A percentile compares a stretch with the other conserved stretches of the same genome.
Conservation (phyloP, 164 flowering plant genomes). For the Warburgia ugandensis region DNA sequence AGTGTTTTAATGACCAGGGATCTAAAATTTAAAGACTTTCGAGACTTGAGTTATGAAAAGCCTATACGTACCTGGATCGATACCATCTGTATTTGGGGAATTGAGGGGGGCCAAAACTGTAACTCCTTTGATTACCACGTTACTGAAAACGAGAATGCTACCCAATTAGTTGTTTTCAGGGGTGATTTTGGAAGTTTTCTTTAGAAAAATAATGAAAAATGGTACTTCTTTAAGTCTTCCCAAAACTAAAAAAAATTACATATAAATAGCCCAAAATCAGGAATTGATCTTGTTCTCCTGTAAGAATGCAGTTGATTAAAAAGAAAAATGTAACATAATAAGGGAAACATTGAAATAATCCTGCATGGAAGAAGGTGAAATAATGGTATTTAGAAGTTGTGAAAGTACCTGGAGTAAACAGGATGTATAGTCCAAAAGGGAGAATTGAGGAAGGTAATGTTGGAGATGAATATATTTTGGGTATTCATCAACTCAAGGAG, state of each 20-base stretch:
- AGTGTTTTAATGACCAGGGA: no score
- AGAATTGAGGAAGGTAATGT: conserved; percentile 81
- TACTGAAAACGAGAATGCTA: no score
- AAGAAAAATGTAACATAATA: no score
- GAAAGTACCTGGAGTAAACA: conserved; percentile 86
- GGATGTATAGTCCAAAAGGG: conserved; percentile 99
- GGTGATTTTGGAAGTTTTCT: no score
- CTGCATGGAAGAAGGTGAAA: neutral
- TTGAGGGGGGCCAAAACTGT: conserved; percentile 89
- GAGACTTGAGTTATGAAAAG: neutral
- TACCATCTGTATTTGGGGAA: conserved; percentile 97
- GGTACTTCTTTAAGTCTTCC: no score
- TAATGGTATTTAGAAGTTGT: neutral
- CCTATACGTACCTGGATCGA: conserved; percentile 68
- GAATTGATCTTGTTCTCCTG: no score
- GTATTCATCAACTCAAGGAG: conserved; percentile 81
- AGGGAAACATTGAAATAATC: no score
- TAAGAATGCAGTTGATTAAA: no score
- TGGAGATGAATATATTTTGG: conserved; percentile 67
- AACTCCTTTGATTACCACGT: conserved; percentile 78
- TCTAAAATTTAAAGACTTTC: neutral
- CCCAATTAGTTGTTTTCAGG: no score
- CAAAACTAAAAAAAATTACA: neutral
- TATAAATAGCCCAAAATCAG: neutral
- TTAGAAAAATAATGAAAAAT: neutral